Evolutionary conservation across 306 rosid genomes (phyloP), one percentile per base, ranked within the genome.

Genomic region (Dalbergia cochinchinensis): DNA sequence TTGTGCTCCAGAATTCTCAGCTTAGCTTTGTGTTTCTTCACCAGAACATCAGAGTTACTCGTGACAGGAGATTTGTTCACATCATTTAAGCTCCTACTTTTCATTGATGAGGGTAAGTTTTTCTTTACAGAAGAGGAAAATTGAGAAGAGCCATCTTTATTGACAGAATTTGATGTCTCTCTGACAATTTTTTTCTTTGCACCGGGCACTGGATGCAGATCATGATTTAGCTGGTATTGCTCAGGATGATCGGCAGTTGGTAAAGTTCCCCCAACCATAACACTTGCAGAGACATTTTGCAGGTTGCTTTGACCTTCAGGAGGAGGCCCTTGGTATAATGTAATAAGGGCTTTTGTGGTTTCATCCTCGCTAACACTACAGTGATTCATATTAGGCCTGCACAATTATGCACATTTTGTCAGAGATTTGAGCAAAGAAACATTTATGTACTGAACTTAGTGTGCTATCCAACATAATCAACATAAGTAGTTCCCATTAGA

Each of bases 341-440:
- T 83, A 44, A 78, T 15, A 67, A 87, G 83, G 80, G 99, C 96
- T 78, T 88, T 88, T 12, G 89, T 90, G 54, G 99, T 93, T 87
- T 93, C 99, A 74, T 89, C 91, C 89, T 93, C 94, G n/a, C 84
- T 88, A 82, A 95, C 67, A 70, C 80, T 82, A 88, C 99, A 95
- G 34, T 87, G 91, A 78, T 93, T 93, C 99, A 93, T 89, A 82
- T 90, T 92, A 80, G 96, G 98, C 92, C 99, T 95, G 86, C 89
- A 79, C 26, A 57, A 13, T 71, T 42, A 76, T 73, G 60, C 64
- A 67, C 55, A 64, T 67, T 89, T 86, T 65, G 34, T 58, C 3
- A 58, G 57, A 51, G 13, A 22, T 58, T 83, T 59, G 65, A 80
- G 15, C 22, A 3, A 19, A 47, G 51, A 59, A 73, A 41, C 70